Percentiles rank a stretch among this genome's conserved stretches.
phyloP scores from a whole-genome alignment of 2,329 filamentous ascomycete species.

The Paraphaeosphaeria sporulosa region DNA sequence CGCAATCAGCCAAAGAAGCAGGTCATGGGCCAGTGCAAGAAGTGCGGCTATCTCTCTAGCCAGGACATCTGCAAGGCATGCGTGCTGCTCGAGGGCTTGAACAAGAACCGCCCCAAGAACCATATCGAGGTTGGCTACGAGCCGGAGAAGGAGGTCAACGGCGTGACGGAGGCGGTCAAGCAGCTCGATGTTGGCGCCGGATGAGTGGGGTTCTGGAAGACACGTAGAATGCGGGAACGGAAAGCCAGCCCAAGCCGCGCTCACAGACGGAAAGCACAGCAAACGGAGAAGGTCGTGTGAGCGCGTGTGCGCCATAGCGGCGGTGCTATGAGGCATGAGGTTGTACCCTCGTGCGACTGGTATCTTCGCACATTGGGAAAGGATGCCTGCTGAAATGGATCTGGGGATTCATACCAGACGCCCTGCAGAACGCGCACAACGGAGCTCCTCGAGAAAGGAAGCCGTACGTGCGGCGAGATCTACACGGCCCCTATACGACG shows the following conservation, averaged over 20 bases:
- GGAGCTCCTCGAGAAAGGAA: too few species aligned
- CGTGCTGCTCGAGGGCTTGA: constrained; percentile 84
- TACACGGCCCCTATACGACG: not conserved
- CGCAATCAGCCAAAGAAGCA: constrained; percentile 60
- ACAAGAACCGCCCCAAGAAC: constrained; percentile 69
- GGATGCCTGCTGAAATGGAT: too few species aligned
- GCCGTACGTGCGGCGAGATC: not conserved
- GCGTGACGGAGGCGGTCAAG: constrained; percentile 24
- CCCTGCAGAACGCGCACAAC: not conserved
- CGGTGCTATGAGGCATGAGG: too few species aligned
- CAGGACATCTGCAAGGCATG: constrained; percentile 95
- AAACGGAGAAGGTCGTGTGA: not conserved
- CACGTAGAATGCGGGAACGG: not conserved
- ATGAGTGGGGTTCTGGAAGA: constrained; percentile 19
- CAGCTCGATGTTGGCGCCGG: constrained; percentile 28
- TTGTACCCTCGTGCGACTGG: too few species aligned
- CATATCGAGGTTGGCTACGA: constrained; percentile 39
- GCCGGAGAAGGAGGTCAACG: constrained; percentile 21
- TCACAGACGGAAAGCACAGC: not conserved
- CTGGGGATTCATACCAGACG: not conserved
- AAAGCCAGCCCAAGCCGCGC: not conserved
- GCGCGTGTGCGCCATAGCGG: not conserved
- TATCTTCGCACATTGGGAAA: too few species aligned
- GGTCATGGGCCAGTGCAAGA: constrained; percentile 81
- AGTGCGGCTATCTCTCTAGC: constrained; percentile 94